These are phyloP conservation scores for Ophiostoma ulmi DNA, from an alignment of 2,329 filamentous ascomycete genomes.

Conservation along the genomic window DNA sequence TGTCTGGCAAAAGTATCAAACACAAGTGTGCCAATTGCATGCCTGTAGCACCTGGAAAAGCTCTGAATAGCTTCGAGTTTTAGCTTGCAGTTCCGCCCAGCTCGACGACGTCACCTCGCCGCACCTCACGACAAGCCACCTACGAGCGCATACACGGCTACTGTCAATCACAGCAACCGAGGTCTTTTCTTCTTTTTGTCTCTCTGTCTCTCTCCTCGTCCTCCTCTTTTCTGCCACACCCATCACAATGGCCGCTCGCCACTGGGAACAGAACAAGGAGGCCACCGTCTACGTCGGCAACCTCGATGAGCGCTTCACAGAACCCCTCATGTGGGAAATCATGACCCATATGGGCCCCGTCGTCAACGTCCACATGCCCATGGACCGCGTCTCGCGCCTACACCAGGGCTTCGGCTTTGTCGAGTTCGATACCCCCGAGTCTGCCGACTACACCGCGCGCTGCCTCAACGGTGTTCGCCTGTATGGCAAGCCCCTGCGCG, in stretches of 20 bases:
- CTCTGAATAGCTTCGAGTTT: background rate
- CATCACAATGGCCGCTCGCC: conserved; percentile 31
- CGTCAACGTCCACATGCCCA: conserved; percentile 95
- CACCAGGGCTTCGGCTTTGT: conserved; percentile 99
- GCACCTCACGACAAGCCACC: background rate
- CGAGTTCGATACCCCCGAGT: conserved; percentile 91
- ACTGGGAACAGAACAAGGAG: conserved; percentile 94
- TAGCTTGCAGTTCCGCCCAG: background rate
- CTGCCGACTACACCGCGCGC: conserved; percentile 92
- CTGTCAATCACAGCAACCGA: background rate
- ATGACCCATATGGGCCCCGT: conserved; percentile 98
- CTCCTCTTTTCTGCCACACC: background rate
- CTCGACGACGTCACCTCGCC: background rate
- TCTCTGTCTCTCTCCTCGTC: background rate
- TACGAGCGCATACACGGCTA: background rate
- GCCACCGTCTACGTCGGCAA: conserved; percentile 97
- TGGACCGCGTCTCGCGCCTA: conserved; percentile 92
- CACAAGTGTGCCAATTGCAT: background rate
- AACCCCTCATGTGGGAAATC: conserved; percentile 89
- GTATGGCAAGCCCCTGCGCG: conserved; percentile 88
- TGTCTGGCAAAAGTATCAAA: background rate
- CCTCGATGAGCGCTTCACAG: conserved; percentile 90
- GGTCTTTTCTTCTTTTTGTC: background rate
- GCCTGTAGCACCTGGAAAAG: background rate
- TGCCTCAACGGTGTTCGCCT: conserved; percentile 95